Conservation (phyloP, 768 basidiomycete genomes). For the Lactarius indigo region DNA sequence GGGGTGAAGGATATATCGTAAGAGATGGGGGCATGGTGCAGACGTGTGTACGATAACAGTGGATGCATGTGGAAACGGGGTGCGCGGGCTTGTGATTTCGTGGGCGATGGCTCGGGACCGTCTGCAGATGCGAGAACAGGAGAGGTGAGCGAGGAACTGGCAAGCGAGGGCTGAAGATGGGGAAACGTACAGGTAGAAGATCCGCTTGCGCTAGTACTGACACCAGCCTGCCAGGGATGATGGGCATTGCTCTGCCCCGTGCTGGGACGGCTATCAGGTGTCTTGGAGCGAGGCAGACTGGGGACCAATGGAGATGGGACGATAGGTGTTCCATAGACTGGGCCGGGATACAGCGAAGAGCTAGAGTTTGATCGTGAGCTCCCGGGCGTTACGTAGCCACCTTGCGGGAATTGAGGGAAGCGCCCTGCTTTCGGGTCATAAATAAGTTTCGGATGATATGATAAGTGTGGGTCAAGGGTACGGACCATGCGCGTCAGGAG, state of each 20-base stretch:
- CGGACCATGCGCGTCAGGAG: conserved; percentile 19
- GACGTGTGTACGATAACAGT: conserved; percentile 51
- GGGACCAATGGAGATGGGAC: conserved; percentile 23
- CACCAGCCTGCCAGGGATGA: conserved; percentile 39
- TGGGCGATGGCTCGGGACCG: conserved; percentile 22
- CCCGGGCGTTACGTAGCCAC: conserved; percentile 33
- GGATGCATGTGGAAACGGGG: conserved; percentile 57
- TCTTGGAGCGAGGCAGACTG: conserved; percentile 22
- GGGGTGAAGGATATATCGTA: conserved; percentile 58
- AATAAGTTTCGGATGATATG: conserved; percentile 16
- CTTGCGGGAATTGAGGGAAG: conserved; percentile 21
- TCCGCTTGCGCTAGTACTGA: conserved; percentile 36
- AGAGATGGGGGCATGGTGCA: conserved; percentile 57
- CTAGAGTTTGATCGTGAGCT: conserved; percentile 53
- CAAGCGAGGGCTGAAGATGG: conserved; percentile 3
- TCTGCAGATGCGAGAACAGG: background rate
- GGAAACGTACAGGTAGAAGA: conserved; percentile 43
- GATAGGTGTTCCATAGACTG: conserved; percentile 29
- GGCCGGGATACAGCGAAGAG: conserved; percentile 45
- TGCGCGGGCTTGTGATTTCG: conserved; percentile 33
- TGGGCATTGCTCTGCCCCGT: conserved; percentile 43
- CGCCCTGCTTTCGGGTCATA: conserved; percentile 24
- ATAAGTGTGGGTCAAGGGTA: conserved; percentile 26
- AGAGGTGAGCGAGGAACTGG: background rate
- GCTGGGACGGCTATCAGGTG: conserved; percentile 42